A percentile compares a stretch with the other conserved stretches of the same genome.
phyloP scores from a whole-genome alignment of 116 monocot genomes.

The Phalaenopsis hybrid region DNA sequence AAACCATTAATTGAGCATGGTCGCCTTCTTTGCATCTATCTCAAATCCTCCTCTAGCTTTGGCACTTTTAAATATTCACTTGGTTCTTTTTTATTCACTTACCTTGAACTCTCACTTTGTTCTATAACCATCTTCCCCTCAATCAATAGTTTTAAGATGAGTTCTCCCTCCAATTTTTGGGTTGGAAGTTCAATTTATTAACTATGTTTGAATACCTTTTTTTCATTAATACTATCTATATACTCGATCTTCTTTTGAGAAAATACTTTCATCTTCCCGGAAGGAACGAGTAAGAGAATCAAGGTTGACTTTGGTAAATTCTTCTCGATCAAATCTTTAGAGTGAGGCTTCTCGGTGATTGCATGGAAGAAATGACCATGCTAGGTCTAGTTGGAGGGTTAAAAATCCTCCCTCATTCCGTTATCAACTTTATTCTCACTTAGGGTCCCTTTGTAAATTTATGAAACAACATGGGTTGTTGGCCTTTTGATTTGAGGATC shows the following conservation, averaged over 20 bases:
- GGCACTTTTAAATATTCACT: background rate
- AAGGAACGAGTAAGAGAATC: background rate
- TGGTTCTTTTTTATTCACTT: background rate
- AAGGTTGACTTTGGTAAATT: background rate
- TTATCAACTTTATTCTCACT: background rate
- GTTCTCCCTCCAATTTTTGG: background rate
- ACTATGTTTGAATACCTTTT: background rate
- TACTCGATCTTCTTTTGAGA: background rate
- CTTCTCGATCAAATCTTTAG: background rate
- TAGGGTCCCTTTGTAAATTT: too few relatives aligned
- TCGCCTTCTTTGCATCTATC: background rate
- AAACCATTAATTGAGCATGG: too few relatives aligned
- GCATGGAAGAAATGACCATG: background rate
- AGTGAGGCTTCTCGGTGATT: background rate
- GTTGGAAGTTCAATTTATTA: background rate
- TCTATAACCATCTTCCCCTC: background rate
- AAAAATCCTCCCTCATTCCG: background rate
- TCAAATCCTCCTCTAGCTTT: background rate
- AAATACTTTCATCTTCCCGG: background rate
- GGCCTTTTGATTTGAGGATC: too few relatives aligned
- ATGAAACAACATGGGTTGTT: too few relatives aligned
- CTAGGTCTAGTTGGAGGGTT: background rate
- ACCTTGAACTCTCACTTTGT: background rate
- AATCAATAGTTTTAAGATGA: background rate
- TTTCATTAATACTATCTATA: background rate